Evolutionary conservation across 2,329 filamentous ascomycete species (phyloP).

Genomic region (Alternaria consortialis): DNA sequence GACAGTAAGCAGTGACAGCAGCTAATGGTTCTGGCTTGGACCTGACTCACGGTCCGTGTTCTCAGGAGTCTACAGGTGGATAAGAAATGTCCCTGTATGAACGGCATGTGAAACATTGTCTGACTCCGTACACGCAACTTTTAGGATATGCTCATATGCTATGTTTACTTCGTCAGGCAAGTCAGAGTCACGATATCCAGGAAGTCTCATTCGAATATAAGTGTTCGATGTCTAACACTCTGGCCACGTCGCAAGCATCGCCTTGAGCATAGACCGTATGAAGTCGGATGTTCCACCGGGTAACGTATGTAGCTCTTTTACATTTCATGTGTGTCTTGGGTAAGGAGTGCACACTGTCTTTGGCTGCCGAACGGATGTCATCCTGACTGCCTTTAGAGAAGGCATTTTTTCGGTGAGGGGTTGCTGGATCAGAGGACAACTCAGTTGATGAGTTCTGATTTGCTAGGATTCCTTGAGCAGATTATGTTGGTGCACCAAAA

Average conservation of each 20-base stretch:
- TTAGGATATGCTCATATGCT: not conserved
- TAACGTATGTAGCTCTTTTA: not conserved
- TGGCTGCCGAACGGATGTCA: not conserved
- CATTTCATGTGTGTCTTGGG: not conserved
- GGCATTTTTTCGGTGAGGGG: not conserved
- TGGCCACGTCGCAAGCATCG: not conserved
- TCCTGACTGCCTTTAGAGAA: not conserved
- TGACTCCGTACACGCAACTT: too few relatives aligned
- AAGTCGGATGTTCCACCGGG: not conserved
- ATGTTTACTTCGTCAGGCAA: not conserved
- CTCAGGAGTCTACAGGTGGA: not conserved
- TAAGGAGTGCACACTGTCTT: not conserved
- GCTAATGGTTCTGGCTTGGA: not conserved
- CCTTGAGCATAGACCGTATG: fast-evolving
- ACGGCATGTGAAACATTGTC: too few relatives aligned
- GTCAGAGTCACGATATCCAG: too few relatives aligned
- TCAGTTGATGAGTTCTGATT: not conserved
- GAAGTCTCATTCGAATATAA: not conserved
- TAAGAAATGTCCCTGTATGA: too few relatives aligned
- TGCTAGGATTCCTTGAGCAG: not conserved
- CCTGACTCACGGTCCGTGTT: not conserved
- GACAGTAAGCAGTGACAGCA: not conserved
- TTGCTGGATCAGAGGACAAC: not conserved
- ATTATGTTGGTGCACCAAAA: not conserved
- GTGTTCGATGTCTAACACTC: not conserved